These are phyloP conservation scores for Aureobasidium musti DNA, from an alignment of 2,329 filamentous ascomycete genomes.

Conservation along the genomic window DNA sequence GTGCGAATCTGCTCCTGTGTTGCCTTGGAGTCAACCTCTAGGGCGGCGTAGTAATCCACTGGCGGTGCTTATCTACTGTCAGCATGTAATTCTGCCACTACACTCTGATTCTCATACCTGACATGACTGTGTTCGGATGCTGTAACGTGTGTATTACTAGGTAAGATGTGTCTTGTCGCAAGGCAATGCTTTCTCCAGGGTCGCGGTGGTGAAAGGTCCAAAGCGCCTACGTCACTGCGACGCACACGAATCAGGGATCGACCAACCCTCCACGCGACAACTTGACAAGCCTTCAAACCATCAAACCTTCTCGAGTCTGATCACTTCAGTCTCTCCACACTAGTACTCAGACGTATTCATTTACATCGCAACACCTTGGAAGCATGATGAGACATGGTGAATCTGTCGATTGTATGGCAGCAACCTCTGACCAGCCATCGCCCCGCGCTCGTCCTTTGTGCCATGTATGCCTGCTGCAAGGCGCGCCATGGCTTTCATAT, in stretches of 20 bases:
- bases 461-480: constrained; percentile 25
- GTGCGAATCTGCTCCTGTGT: constrained; percentile 82
- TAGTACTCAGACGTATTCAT: not conserved
- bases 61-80: constrained; percentile 37
- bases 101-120: constrained; percentile 28
- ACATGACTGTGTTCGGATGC: constrained; percentile 26
- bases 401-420: not conserved
- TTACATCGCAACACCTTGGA: not conserved
- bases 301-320: constrained; percentile 19
- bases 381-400: not conserved
- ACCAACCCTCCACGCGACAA: constrained; percentile 17
- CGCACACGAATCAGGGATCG: constrained; percentile 22
- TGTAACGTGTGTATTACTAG: constrained; percentile 2
- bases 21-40: constrained; percentile 60
- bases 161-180: constrained; percentile 19
- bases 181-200: constrained; percentile 21
- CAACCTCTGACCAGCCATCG: not conserved
- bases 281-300: not conserved
- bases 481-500: constrained; percentile 14
- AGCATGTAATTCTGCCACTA: not conserved
- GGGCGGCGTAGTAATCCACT: constrained; percentile 43
- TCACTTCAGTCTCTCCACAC: not conserved
- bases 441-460: not conserved
- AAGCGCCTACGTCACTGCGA: constrained; percentile 22
- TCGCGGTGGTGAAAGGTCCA: not conserved